Conservation (phyloP, 2,329 filamentous ascomycete genomes). For the Cladosporium sp. region DNA sequence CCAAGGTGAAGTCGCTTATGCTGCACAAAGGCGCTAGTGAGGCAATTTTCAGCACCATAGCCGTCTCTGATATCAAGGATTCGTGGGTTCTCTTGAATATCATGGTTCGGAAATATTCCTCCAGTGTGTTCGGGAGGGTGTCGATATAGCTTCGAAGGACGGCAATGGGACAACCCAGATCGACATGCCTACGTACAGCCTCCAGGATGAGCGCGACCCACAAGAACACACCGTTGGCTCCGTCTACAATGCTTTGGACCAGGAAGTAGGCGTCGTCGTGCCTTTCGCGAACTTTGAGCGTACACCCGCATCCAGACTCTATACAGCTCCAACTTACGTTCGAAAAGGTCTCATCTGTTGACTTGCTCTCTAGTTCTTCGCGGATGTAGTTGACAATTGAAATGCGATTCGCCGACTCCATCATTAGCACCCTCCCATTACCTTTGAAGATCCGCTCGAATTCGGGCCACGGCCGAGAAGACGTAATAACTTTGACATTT, state of each 20-base stretch:
- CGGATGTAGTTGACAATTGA: no score
- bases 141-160: not conserved
- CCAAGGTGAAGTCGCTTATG: no score
- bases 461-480: no score
- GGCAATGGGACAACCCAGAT: not conserved
- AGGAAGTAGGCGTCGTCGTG: not conserved
- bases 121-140: not conserved
- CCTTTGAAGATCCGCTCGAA: no score
- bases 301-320: not conserved
- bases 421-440: no score
- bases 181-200: not conserved
- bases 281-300: no score
- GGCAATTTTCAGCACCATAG: not conserved
- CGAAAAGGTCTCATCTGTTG: not conserved
- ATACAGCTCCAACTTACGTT: not conserved
- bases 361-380: no score
- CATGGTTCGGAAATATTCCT: not conserved
- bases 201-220: slow-evolving; percentile 18
- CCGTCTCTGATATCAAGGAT: not conserved
- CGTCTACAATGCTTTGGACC: slow-evolving; percentile 12
- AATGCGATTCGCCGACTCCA: no score
- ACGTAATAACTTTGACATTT: not conserved
- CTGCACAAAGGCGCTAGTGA: not conserved
- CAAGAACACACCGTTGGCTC: slow-evolving; percentile 20
- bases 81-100: not conserved